These are phyloP conservation scores for Ophiocordyceps camponoti-saundersi DNA, from an alignment of 2,329 filamentous ascomycete genomes.

Conservation along the genomic window DNA sequence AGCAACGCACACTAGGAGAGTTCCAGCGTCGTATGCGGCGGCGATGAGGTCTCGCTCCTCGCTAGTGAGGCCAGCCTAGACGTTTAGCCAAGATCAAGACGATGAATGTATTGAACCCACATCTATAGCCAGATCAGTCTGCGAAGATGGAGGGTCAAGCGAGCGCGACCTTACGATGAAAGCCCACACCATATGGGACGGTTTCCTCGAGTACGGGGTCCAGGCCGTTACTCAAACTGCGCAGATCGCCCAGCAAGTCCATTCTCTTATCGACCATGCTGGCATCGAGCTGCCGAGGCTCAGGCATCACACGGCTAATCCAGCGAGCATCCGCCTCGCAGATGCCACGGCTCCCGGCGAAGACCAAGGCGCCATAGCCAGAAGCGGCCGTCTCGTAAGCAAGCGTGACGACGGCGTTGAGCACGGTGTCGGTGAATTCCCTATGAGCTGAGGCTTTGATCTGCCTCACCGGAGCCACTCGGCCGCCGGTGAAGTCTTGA, in stretches of 20 bases:
- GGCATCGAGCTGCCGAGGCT: conserved; percentile 24
- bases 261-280: conserved; percentile 37
- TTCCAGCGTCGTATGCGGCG: conserved; percentile 50
- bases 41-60: conserved; percentile 62
- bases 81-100: conserved; percentile 6
- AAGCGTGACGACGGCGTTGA: conserved; percentile 55
- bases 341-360: conserved; percentile 50
- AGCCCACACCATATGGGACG: conserved; percentile 50
- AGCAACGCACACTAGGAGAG: conserved; percentile 54
- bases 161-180: conserved; percentile 43
- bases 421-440: conserved; percentile 45
- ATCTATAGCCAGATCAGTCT: conserved; percentile 12
- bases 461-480: conserved; percentile 21
- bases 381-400: conserved; percentile 50
- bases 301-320: conserved; percentile 50
- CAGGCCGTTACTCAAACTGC: conserved; percentile 46
- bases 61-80: conserved; percentile 47
- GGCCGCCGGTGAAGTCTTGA: conserved; percentile 15
- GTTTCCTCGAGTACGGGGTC: conserved; percentile 50
- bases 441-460: conserved; percentile 40
- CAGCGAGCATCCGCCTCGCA: conserved; percentile 53
- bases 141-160: not conserved
- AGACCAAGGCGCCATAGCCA: conserved; percentile 56
- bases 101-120: conserved; percentile 9
- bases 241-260: conserved; percentile 49